Conservation (phyloP, 208 protist species). For the Jaenimonas drosophilae region DNA sequence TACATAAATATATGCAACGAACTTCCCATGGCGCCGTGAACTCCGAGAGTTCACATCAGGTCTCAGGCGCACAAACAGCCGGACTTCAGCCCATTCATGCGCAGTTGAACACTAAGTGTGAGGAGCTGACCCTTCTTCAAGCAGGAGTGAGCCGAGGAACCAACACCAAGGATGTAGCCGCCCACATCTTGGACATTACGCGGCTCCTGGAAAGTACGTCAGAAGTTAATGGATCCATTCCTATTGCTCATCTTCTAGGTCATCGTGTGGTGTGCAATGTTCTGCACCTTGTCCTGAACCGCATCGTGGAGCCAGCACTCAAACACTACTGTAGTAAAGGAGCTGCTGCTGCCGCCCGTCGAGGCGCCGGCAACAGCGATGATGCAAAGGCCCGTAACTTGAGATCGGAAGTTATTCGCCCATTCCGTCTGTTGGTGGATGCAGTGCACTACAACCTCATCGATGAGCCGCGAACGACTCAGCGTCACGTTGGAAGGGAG, state of each 20-base stretch:
- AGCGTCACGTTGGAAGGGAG: not conserved
- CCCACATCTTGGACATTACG: slow-evolving; percentile 28
- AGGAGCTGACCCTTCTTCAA: slow-evolving; percentile 8
- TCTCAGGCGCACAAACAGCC: too few species aligned
- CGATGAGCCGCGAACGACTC: slow-evolving; percentile 12
- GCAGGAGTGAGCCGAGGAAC: slow-evolving; percentile 3
- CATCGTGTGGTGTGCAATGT: slow-evolving; percentile 68
- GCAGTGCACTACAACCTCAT: slow-evolving; percentile 31
- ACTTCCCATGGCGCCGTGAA: too few species aligned
- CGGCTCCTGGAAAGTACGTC: slow-evolving; percentile 26
- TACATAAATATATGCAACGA: too few species aligned
- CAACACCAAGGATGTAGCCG: slow-evolving; percentile 21
- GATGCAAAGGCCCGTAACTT: too few species aligned
- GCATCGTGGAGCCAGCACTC: slow-evolving; percentile 50
- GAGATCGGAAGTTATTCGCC: slow-evolving; percentile 39
- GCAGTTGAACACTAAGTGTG: slow-evolving; percentile 12
- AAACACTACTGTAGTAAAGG: slow-evolving; percentile 15
- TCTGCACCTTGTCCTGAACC: slow-evolving; percentile 48
- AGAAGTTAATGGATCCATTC: too few species aligned
- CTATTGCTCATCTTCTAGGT: too few species aligned
- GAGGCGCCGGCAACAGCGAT: not conserved
- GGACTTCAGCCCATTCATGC: slow-evolving; percentile 2
- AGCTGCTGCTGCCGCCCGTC: slow-evolving; percentile 1
- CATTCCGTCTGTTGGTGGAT: slow-evolving; percentile 38
- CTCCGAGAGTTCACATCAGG: too few species aligned